Evolutionary conservation across 257 asterid genomes (phyloP), one percentile per base, ranked within the genome.

Genomic region (Rehmannia glutinosa): DNA sequence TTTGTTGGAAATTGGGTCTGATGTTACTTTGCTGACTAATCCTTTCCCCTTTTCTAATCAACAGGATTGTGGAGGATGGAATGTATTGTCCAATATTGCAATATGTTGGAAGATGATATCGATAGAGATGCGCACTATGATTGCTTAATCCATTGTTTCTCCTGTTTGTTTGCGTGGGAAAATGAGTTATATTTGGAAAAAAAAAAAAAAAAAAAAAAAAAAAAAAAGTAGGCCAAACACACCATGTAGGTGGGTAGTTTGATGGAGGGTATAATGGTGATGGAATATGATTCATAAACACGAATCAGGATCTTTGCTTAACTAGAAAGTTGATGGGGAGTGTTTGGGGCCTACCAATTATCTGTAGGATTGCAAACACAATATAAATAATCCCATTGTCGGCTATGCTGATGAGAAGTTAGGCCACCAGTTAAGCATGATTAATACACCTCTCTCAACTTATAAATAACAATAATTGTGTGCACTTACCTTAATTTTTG

Each of bases 231-330:
- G 88, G 80, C 76, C 74, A 61, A 78, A 79, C 81, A 83, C 83
- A 75, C 36, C 59, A 55, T 28, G 12, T 62, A 5, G 70, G 73
- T 52, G 61, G 66, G 54, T 71, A 67, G 77, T 69, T 71, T 73
- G 68, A 73, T 39, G 77, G 80, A 47, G 53, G 28, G 51, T 50
- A 73, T 75, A 76, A 58, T 64, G 71, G 73, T 62, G 69, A 53
- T 67, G 73, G 80, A 75, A 78, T 81, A 66, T 75, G 84, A 81
- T 81, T 69, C 81, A 82, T 70, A 66, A 75, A 72, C 75, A 81
- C 81, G 81, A 78, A 81, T 78, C 54, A 66, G 80, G 75, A 78
- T 75, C 79, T 82, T 79, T 76, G 84, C 85, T 79, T 77, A 77
- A 82, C 67, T 71, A 71, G 79, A 79, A 79, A 79, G 85, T 43